Evolutionary conservation across 164 flowering plant genomes (phyloP).

Genomic region (Macadamia tetraphylla): DNA sequence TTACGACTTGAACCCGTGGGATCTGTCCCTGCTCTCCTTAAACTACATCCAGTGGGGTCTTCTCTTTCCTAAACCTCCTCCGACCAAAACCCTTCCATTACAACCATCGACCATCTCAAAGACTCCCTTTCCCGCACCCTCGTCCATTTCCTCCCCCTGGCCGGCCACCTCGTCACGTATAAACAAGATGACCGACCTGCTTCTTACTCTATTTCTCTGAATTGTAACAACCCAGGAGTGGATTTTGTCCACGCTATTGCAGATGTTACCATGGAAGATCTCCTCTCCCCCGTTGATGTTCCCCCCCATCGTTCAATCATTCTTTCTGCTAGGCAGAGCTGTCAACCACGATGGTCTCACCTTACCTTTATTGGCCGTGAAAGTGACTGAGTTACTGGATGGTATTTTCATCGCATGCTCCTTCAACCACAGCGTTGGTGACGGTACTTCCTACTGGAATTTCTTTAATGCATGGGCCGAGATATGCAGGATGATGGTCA

Average conservation of each 20-base stretch:
- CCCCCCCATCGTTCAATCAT: slow-evolving; percentile 34
- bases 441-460: slow-evolving; percentile 57
- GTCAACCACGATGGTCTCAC: slow-evolving; percentile 50
- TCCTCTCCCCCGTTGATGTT: slow-evolving; percentile 40
- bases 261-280: slow-evolving; percentile 25
- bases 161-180: slow-evolving; percentile 39
- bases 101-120: slow-evolving; percentile 30
- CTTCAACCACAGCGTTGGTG: slow-evolving; percentile 39
- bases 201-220: slow-evolving; percentile 25
- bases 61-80: slow-evolving; percentile 35
- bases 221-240: slow-evolving; percentile 47
- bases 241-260: slow-evolving; percentile 37
- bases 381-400: slow-evolving; percentile 49
- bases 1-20: neutral
- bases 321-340: slow-evolving; percentile 41
- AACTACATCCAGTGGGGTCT: slow-evolving; percentile 57
- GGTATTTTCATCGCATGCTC: slow-evolving; percentile 56
- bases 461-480: slow-evolving; percentile 46
- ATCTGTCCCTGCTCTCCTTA: slow-evolving; percentile 35
- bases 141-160: slow-evolving; percentile 45
- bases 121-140: slow-evolving; percentile 42
- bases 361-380: slow-evolving; percentile 37
- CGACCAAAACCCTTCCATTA: slow-evolving; percentile 1
- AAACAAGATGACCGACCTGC: slow-evolving; percentile 14
- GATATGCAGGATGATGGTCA: slow-evolving; percentile 13